Evolutionary conservation across 2,329 filamentous ascomycete species (phyloP), one percentile per base, ranked within the genome.

Genomic region (Sphaerulina populicola): DNA sequence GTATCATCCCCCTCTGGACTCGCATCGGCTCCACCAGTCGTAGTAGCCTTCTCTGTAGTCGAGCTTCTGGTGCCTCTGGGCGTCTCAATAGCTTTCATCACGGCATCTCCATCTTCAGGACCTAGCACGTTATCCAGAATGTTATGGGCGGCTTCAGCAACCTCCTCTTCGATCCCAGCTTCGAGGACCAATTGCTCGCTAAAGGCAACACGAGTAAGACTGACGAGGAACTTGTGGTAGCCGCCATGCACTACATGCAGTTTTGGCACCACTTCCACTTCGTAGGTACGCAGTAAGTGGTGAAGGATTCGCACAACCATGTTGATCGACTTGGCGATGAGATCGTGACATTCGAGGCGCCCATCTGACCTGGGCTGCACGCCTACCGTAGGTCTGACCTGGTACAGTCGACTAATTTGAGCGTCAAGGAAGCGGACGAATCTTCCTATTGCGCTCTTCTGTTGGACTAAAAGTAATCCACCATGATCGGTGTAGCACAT

Each of bases 141-240:
- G 62, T 86, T 81, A 60, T 91, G 83, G 3, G 93, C 91, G 68
- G 84, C 82, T 57, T 91, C 86, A 1, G 85, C 80, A 1, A 88
- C 87, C 57, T 88, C 86, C 27, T 84, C 79, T 33, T 86, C 84
- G 47, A 94, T 84, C 0, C 83, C 83, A 1, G 76, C 74, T 68
- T 96, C 89, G 27, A 94, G 75, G 9, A 93, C 78, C 7, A 86
- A 68, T 29, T 88, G 85, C 55, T 94, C 88, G 5, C 81, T 83
- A 66, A 95, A 96, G 0, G 87, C 88, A n/a, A 97, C 71, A 38
- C 91, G 73, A 0, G 88, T 89, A 40, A 98, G 72, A 2, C 82
- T 81, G 8, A 96, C 79, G 1, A 94, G 73, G 62, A 94, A 91
- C 47, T 89, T 88, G 63, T 95, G 88, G 46, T 81, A 79, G 0